Evolutionary conservation across 441 rosid species (phyloP).

Genomic region (Jatropha podagrica): DNA sequence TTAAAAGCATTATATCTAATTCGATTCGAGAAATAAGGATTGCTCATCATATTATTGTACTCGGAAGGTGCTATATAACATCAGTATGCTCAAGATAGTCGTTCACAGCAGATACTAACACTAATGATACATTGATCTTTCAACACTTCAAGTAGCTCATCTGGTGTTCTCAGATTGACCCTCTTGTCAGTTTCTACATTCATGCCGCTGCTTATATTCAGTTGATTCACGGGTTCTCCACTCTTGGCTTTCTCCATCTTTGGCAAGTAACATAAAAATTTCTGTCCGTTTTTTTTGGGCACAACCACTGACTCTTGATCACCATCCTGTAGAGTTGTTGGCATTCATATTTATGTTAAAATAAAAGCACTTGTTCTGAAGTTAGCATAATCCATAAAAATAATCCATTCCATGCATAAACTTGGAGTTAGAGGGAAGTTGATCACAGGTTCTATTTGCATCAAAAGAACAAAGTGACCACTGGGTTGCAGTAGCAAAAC

Average conservation of each 20-base stretch:
- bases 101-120: conserved; percentile 37
- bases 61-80: neutral
- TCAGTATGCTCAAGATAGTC: conserved; percentile 9
- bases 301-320: conserved; percentile 73
- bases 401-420: neutral
- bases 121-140: conserved; percentile 60
- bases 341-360: neutral
- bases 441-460: neutral
- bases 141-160: conserved; percentile 76
- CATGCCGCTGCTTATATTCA: conserved; percentile 59
- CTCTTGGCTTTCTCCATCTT: conserved; percentile 64
- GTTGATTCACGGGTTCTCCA: conserved; percentile 44
- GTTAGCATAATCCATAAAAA: neutral
- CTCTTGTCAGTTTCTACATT: conserved; percentile 74
- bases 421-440: neutral
- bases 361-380: neutral
- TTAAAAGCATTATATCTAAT: neutral
- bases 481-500: neutral
- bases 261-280: conserved; percentile 72
- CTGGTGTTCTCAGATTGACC: conserved; percentile 78
- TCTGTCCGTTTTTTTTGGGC: conserved; percentile 61
- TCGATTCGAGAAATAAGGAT: conserved; percentile 4
- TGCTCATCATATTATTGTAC: neutral
- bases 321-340: conserved; percentile 50
- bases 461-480: neutral